Evolutionary conservation across 2,329 filamentous ascomycete genomes (phyloP).

Genomic region (Pezicula neosporulosa): DNA sequence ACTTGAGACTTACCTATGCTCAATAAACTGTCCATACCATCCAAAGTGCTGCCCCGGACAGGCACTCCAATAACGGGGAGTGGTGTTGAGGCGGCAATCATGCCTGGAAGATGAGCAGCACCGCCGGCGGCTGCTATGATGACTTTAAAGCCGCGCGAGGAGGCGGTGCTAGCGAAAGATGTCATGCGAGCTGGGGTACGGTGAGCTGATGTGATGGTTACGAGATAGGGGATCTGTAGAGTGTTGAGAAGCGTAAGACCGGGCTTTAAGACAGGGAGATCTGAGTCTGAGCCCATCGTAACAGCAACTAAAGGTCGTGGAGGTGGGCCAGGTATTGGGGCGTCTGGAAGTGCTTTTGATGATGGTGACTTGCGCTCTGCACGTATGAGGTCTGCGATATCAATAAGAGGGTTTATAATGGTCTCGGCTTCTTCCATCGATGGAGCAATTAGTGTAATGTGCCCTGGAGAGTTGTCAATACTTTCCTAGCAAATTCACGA

Average conservation of each 20-base stretch:
- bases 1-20: slow-evolving; percentile 43
- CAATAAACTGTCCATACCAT: slow-evolving; percentile 67
- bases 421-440: slow-evolving; percentile 66
- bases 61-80: slow-evolving; percentile 77
- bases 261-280: slow-evolving; percentile 72
- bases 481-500: too few relatives aligned
- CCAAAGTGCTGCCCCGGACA: slow-evolving; percentile 69
- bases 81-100: slow-evolving; percentile 67
- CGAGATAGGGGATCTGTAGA: slow-evolving; percentile 70
- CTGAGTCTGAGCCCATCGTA: slow-evolving; percentile 76
- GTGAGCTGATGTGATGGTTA: slow-evolving; percentile 77
- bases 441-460: slow-evolving; percentile 76
- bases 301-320: slow-evolving; percentile 62
- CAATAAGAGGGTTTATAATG: slow-evolving; percentile 66
- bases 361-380: slow-evolving; percentile 44
- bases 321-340: slow-evolving; percentile 11
- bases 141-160: slow-evolving; percentile 20
- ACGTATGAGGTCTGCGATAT: slow-evolving; percentile 57
- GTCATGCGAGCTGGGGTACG: slow-evolving; percentile 70
- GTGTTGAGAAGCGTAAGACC: slow-evolving; percentile 41
- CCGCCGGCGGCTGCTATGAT: slow-evolving; percentile 63
- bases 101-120: slow-evolving; percentile 71
- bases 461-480: slow-evolving; percentile 37
- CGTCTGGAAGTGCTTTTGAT: neutral
- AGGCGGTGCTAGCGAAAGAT: slow-evolving; percentile 47